Evolutionary conservation across 352 stramenopile species (phyloP), one percentile per base, ranked within the genome.

Genomic region (Phytophthora hibernalis): DNA sequence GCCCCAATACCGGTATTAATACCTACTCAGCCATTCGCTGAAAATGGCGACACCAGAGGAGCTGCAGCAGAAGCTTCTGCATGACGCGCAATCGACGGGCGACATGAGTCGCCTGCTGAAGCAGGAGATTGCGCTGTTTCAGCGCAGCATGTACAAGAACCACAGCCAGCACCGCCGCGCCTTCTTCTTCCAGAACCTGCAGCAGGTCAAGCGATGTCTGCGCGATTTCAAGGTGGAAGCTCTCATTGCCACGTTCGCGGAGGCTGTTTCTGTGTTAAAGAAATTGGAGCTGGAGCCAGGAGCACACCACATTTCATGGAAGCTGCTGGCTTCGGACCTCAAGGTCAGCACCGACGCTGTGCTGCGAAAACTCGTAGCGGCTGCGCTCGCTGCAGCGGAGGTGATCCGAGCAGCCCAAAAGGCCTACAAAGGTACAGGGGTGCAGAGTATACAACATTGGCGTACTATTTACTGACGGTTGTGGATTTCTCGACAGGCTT

Each of bases 61-160:
- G 38, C 47, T 80, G 62, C 65, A 76, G 44, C 69, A 77, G 20
- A 65, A 68, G 49, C 65, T 91, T 50, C 47, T 74, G 40, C 66
- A 18, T 3, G 77, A 92, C 54, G 70, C 72, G n/a, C 60, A 72
- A 33, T 74, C 67, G 1, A 61, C 78, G 15, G 66, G 79, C 28
- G 73, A 70, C 18, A 54, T 82, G 9, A 40, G 65, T 13, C 64
- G 56, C 21, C 9, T 85, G n/a, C 55, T 96, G 18, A 65, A 63
- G 30, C 74, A 91, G 38, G 88, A 96, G 44, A 69, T 83, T 3
- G 50, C 60, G 35, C 64, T 96, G 11, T 93, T 95, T 55, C 85
- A 90, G 62, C 84, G 83, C 26, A 80, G 59, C 15, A 92, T 96
- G 81, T 96, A 96, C 79, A 96, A 95, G 65, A 96, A 96, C 62